Evolutionary conservation across 2,329 filamentous ascomycete species (phyloP), one percentile per base, ranked within the genome.

Genomic region (Cercospora berteroae): DNA sequence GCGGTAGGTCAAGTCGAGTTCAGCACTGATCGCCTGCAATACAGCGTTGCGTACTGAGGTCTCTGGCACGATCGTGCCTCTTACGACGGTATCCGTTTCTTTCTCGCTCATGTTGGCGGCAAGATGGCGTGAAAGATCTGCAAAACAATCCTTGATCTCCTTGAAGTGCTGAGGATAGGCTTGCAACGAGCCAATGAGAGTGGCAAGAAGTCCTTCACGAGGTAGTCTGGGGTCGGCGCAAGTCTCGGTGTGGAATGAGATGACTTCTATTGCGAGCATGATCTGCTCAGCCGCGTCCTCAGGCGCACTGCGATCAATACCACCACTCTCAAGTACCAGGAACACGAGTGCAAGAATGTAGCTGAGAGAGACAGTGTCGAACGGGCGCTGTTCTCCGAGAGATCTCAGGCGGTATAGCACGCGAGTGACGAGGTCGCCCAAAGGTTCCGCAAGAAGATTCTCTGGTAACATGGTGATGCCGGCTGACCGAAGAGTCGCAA

Each of bases 121-220:
- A 61, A 98, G 86, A 70, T 90, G 94, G 67, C 93, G 89, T 74
- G 92, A 92, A 71, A 96, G 86, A 77, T 98, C 93, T 63, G 90
- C 86, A 70, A 99, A 87, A 75, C 93, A 96, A 79, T 99, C 95
- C 78, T 94, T 97, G 80, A 97, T 88, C 66, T 94, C 83, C 80
- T 97, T 97, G 83, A 97, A 97, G 79, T 99, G 95, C 76, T 96
- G 93, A 55, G 89, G 90, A 78, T 96, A 97, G 68, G 82, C 86
- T 77, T 96, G 92, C 91, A 99, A 96, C 1, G 93, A 90, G 55
- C 83, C 84, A 65, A 97, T 89, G 42, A 99, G 83, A 3, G 86
- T 84, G 2, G 86, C 83, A 4, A 98, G 79, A 42, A 97, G 84
- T 67, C 93, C 87, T 61, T 87, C 85, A 8, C 95, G 89, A 31